Base-by-base conservation (phyloP, 768 basidiomycete species). In the Gautieria morchelliformis region DNA sequence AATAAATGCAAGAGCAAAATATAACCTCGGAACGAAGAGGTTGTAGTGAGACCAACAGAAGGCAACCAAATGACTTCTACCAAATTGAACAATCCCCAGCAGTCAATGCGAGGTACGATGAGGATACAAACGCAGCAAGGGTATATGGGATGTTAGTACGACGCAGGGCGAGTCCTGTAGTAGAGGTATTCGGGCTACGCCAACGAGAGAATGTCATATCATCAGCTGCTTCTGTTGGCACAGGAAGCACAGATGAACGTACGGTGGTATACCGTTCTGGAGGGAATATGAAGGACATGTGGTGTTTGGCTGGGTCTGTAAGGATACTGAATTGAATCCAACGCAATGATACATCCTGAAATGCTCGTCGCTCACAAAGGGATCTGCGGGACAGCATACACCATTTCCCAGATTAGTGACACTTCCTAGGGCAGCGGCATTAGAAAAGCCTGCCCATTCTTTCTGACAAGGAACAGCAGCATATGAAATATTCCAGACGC, bases 401-500 rank as follows among this genome's bases (percentile, higher is more conserved):
- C 79, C 71, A 19, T 74, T 71, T 11, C 76, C 86, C 33, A 86
- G 68, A 59, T 72, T 70, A 20, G 76, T 64, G 17, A 87, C 83
- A 57, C 82, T 86, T 20, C 89, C 89, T 40, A 91, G 70, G 14
- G 87, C 86, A 14, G 79, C 71, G 15, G 76, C 65, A 58, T 84
- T 72, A 19, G 71, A 74, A 51, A 71, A 75, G 9, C 90, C 90
- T 37, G 73, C 68, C 90, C 89, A 92, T 53, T 78, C 67, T 3
- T 72, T 59, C 2, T 77, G 56, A 64, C 89, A 92, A 32, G 81
- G 69, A 10, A 90, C 81, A 30, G 70, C 74, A 62, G 81, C 69
- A 66, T 91, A 91, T 17, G 76, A 82, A 63, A 89, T 73, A 63
- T 90, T 89, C 89, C 90, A 93, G 19, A 91, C 81, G 51, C 90